These are phyloP conservation scores for Monosporozyma aquatica DNA, from an alignment of 805 yeast genomes.

Conservation along the genomic window DNA sequence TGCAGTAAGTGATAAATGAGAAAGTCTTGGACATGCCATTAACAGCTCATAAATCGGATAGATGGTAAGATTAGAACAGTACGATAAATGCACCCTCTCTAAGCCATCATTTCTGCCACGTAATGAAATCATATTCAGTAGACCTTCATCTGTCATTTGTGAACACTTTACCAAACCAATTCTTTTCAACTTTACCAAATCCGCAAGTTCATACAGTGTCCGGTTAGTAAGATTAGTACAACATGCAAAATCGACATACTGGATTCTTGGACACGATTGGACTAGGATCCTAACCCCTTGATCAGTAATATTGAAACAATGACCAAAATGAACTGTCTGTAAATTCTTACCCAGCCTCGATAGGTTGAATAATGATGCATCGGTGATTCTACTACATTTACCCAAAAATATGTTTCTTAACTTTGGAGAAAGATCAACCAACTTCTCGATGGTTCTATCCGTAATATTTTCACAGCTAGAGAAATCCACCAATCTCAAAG, in stretches of 20 bases:
- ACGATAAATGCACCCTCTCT: slow-evolving; percentile 88
- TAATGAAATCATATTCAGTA: slow-evolving; percentile 54
- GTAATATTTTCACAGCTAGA: slow-evolving; percentile 77
- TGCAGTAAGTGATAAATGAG: slow-evolving; percentile 89
- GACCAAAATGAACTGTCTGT: slow-evolving; percentile 89
- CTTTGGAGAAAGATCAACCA: slow-evolving; percentile 73
- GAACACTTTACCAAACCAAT: slow-evolving; percentile 90
- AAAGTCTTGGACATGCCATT: slow-evolving; percentile 72
- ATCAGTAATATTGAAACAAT: slow-evolving; percentile 85
- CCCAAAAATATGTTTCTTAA: slow-evolving; percentile 81
- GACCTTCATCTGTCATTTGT: slow-evolving; percentile 79
- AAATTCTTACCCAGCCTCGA: slow-evolving; percentile 67
- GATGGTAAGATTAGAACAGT: slow-evolving; percentile 72
- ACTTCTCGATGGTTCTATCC: slow-evolving; percentile 63
- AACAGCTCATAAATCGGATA: slow-evolving; percentile 69
- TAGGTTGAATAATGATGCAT: slow-evolving; percentile 62
- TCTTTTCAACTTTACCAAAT: slow-evolving; percentile 71
- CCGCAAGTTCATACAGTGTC: slow-evolving; percentile 66
- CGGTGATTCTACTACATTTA: slow-evolving; percentile 82
- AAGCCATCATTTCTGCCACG: slow-evolving; percentile 70
- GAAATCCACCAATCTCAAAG: slow-evolving; percentile 72
- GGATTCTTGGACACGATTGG: slow-evolving; percentile 71
- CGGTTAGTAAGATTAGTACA: slow-evolving; percentile 82
- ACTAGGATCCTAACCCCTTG: slow-evolving; percentile 71
- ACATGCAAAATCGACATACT: slow-evolving; percentile 91